These are phyloP conservation scores for Candida sojae DNA, from an alignment of 1,139 yeast genomes.

Conservation along the genomic window DNA sequence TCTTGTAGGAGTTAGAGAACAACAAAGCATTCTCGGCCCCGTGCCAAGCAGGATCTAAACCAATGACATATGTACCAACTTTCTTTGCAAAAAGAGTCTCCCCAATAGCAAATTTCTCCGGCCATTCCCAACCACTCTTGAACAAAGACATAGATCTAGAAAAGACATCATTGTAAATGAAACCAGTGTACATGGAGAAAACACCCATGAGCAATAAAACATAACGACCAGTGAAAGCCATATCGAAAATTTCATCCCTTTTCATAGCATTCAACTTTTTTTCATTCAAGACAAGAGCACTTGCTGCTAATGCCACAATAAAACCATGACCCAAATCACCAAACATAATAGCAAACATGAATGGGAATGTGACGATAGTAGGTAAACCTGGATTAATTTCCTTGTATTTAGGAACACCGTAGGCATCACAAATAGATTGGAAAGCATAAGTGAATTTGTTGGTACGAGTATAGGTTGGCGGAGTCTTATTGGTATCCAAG, in stretches of 20 bases:
- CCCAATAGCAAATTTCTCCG: slow-evolving; percentile 56
- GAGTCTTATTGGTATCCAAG: slow-evolving; percentile 65
- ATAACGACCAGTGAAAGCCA: slow-evolving; percentile 79
- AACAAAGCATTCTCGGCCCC: slow-evolving; percentile 75
- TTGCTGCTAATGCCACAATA: slow-evolving; percentile 61
- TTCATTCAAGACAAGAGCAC: slow-evolving; percentile 60
- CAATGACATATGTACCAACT: slow-evolving; percentile 64
- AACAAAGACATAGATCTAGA: slow-evolving; percentile 77
- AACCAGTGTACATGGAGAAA: slow-evolving; percentile 79
- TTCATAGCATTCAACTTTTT: slow-evolving; percentile 58
- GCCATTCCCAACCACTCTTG: slow-evolving; percentile 78
- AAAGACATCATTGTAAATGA: slow-evolving; percentile 74
- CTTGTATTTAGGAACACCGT: slow-evolving; percentile 74
- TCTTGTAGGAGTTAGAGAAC: slow-evolving; percentile 77
- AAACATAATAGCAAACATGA: slow-evolving; percentile 86
- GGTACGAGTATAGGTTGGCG: slow-evolving; percentile 78
- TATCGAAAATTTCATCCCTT: slow-evolving; percentile 77
- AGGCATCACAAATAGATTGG: slow-evolving; percentile 78
- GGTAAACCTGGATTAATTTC: slow-evolving; percentile 84
- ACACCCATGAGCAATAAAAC: slow-evolving; percentile 73
- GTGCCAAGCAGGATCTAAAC: slow-evolving; percentile 80
- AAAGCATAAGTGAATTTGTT: slow-evolving; percentile 77
- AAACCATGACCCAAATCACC: slow-evolving; percentile 86
- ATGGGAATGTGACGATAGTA: slow-evolving; percentile 78
- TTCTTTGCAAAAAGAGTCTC: slow-evolving; percentile 56